These are phyloP conservation scores for Colletotrichum tanaceti DNA, from an alignment of 2,329 filamentous ascomycete species.

Conservation along the genomic window DNA sequence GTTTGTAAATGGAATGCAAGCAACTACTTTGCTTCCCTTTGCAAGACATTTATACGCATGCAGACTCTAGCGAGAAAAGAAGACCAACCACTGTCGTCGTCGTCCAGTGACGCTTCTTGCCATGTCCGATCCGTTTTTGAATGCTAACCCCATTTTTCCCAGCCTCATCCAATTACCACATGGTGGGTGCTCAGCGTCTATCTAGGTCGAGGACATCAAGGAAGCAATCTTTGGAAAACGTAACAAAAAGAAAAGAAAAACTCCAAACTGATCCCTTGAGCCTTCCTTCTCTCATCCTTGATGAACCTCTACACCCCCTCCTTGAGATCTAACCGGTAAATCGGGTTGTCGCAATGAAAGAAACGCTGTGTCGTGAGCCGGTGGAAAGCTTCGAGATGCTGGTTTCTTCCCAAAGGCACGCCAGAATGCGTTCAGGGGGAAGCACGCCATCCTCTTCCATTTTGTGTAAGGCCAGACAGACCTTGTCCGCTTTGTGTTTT, in stretches of 20 bases:
- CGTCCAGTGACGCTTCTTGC: background rate
- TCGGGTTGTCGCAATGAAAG: constrained; percentile 9
- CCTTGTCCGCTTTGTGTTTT: constrained; percentile 26
- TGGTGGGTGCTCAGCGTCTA: constrained; percentile 5
- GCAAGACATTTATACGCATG: background rate
- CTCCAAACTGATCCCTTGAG: background rate
- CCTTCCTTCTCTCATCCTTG: background rate
- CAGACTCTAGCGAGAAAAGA: background rate
- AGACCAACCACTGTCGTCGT: background rate
- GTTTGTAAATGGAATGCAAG: background rate
- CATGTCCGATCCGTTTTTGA: background rate
- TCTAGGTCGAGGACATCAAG: background rate
- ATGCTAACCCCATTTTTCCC: background rate
- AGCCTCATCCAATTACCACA: constrained; percentile 18
- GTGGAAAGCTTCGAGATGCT: constrained; percentile 22
- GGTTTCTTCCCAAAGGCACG: constrained; percentile 18
- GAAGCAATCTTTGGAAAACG: background rate
- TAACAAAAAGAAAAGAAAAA: background rate
- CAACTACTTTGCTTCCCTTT: constrained; percentile 4
- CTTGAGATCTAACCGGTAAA: background rate
- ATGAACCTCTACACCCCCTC: background rate
- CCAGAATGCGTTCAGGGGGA: constrained; percentile 25
- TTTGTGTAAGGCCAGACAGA: constrained; percentile 10
- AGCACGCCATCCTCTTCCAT: constrained; percentile 3
- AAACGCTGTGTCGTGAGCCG: constrained; percentile 32